Conservation (phyloP, 495 filamentous ascomycete species). For the Parathielavia appendiculata region DNA sequence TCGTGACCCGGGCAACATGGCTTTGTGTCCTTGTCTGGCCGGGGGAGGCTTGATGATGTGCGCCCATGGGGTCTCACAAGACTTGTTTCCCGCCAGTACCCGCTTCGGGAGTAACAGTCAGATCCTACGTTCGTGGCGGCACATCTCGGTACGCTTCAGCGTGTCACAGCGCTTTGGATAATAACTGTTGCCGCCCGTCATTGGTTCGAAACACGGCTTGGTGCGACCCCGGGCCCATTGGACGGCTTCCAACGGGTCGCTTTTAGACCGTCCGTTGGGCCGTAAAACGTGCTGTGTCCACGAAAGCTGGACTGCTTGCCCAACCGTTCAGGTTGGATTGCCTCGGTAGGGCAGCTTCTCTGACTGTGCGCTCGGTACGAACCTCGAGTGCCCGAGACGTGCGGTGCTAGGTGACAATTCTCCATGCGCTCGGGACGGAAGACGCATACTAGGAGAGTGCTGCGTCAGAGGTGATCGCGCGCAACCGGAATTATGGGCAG, state of each 20-base stretch:
- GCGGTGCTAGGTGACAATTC: too few species aligned
- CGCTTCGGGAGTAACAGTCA: constrained; percentile 23
- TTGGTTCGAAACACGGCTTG: constrained; percentile 13
- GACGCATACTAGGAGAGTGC: not conserved
- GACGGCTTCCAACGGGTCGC: constrained; percentile 19
- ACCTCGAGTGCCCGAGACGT: not conserved
- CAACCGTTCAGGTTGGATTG: constrained; percentile 17
- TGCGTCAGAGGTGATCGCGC: too few species aligned
- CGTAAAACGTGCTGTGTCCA: constrained; percentile 9
- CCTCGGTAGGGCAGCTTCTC: constrained; percentile 3
- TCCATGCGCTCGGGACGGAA: not conserved
- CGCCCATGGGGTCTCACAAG: constrained; percentile 18
- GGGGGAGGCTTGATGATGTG: constrained; percentile 20
- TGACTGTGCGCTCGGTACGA: not conserved
- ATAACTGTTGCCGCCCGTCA: constrained; percentile 13
- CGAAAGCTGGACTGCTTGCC: constrained; percentile 10
- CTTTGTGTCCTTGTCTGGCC: not conserved
- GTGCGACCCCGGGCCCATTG: constrained; percentile 22
- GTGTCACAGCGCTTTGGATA: constrained; percentile 16
- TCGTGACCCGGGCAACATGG: constrained; percentile 7
- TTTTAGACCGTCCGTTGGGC: constrained; percentile 12
- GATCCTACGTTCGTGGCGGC: constrained; percentile 26
- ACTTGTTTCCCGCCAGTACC: constrained; percentile 17
- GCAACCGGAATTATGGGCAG: too few species aligned
- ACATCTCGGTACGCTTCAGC: constrained; percentile 10